These are phyloP conservation scores for Akanthomyces uredinophilus DNA, from an alignment of 2,329 filamentous ascomycete genomes.

Conservation along the genomic window DNA sequence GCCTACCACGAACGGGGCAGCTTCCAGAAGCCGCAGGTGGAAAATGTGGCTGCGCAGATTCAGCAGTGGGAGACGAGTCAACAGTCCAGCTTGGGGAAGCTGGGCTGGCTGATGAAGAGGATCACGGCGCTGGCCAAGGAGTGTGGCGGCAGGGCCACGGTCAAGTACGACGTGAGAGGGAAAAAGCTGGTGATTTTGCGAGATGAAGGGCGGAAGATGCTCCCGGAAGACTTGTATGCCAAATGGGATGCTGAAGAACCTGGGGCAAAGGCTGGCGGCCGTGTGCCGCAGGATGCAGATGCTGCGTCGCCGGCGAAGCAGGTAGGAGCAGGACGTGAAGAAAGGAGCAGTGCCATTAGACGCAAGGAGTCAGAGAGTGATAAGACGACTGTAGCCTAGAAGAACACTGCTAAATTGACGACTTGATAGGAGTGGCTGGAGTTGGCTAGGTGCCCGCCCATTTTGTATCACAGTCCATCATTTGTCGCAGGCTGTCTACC, in stretches of 20 bases:
- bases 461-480: too few species aligned
- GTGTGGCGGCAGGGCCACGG: conserved; percentile 17
- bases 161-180: too few species aligned
- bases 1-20: conserved; percentile 35
- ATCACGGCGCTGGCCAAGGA: conserved; percentile 26
- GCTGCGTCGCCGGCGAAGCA: background rate
- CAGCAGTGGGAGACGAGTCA: conserved; percentile 32
- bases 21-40: conserved; percentile 30
- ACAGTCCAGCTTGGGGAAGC: conserved; percentile 24
- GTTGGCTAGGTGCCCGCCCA: background rate
- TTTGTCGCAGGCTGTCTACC: too few species aligned
- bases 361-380: too few species aligned
- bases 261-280: background rate
- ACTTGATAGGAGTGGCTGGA: background rate
- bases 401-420: too few species aligned
- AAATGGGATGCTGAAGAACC: background rate
- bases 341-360: background rate
- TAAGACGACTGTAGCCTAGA: too few species aligned
- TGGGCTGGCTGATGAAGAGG: conserved; percentile 28
- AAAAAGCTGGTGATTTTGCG: too few species aligned
- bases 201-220: too few species aligned
- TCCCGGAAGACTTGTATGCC: background rate
- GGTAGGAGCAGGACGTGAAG: background rate
- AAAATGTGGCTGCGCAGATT: conserved; percentile 30
- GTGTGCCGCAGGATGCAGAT: too few species aligned